Percentiles rank a stretch among this genome's conserved stretches.
These are phyloP conservation scores for Didymella exigua DNA, from an alignment of 2,329 filamentous ascomycete species.

Conservation along the genomic window DNA sequence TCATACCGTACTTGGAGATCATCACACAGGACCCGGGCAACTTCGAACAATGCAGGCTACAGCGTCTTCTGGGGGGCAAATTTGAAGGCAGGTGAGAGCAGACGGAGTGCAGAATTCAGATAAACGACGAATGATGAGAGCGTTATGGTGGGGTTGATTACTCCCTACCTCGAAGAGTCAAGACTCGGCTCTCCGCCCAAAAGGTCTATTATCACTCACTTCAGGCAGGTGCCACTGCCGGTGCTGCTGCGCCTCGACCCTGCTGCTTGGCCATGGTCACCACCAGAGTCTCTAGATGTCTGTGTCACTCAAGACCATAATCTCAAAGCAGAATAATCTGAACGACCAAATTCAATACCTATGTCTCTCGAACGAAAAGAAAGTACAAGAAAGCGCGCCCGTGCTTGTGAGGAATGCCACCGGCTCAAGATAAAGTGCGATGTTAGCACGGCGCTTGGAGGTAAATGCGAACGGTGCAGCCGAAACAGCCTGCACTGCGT, in stretches of 20 bases:
- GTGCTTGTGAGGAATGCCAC: conserved; percentile 39
- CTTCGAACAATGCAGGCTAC: not conserved
- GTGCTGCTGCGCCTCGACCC: conserved; percentile 4
- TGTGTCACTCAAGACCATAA: not conserved
- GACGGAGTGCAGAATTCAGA: not conserved
- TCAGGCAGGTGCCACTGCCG: conserved; percentile 8
- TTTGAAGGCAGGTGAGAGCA: no score
- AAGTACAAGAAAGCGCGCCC: conserved; percentile 32
- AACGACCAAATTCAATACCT: not conserved
- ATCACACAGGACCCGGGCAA: not conserved
- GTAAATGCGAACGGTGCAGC: conserved; percentile 31
- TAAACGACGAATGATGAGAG: not conserved
- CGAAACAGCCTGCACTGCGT: conserved; percentile 32
- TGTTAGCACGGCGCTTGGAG: conserved; percentile 22
- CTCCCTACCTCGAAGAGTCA: not conserved
- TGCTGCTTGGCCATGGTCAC: not conserved
- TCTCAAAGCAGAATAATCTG: not conserved
- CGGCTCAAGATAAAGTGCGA: conserved; percentile 41
- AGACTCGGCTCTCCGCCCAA: conserved; percentile 3
- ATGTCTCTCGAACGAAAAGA: conserved; percentile 2
- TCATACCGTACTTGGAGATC: not conserved
- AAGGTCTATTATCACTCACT: conserved; percentile 7
- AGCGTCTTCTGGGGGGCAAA: no score
- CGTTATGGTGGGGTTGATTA: not conserved
- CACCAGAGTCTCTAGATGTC: not conserved